Base-by-base conservation (phyloP, 768 basidiomycete genomes). In the Lactarius quietus region DNA sequence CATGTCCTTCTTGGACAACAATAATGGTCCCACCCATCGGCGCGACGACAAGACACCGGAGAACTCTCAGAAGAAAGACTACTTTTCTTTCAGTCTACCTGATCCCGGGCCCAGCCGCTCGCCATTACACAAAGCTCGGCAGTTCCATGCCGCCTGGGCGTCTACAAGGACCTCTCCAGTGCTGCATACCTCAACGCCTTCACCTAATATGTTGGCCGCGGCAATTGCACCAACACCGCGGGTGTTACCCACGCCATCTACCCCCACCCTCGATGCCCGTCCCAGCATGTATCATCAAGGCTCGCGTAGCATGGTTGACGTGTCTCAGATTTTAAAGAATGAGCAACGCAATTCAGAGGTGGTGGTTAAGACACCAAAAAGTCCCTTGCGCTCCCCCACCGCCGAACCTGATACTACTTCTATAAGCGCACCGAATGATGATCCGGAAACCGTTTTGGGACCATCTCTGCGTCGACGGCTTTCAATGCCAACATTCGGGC, bases 401-500 rank as follows among this genome's bases (percentile, higher is more conserved):
- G 20, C 7, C 53, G 59, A 61, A 29, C 43, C 39, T 9, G 65
- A 67, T 57, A 43, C 51, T 17, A 26, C 61, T 4, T 20, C 17
- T 9, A 26, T 29, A 10, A 59, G 28, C 31, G 57, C 56, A 12
- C 61, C 67, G 10, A 51, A 18, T 41, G 57, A n/a, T 41, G 57
- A 57, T 26, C 61, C 39, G 9, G 63, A 35, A 20, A 41, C 36
- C 31, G 43, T 43, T 38, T 65, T 65, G 7, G 75, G 79, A 8
- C 77, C 79, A 64, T 77, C 82, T 15, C 73, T 87, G 23, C 82
- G 83, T 35, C 79, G 86, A n/a, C 82, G 83, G 35, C 81, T 85
- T 23, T 92, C 90, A 38, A 83, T 91, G 81, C 90, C 89, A 1
- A 87, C 81, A 43, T 89, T 85, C 72, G 84, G 77, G 56, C 80